phyloP scores from a whole-genome alignment of 164 flowering plant genomes.

The Taxillus chinensis region DNA sequence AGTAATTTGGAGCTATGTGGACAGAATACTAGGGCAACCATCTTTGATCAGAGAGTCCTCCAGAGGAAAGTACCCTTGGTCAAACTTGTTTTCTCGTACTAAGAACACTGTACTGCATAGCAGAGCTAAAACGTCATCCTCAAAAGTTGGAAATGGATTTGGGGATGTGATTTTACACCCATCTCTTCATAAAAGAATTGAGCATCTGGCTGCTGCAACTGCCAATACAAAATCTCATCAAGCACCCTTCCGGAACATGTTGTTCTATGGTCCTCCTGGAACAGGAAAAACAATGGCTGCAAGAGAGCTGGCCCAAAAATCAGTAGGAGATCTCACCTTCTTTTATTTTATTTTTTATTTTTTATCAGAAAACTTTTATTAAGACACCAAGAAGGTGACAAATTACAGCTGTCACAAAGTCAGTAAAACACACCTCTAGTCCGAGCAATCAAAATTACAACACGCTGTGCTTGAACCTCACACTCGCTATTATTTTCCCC shows the following conservation, averaged over 20 bases:
- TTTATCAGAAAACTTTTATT: too few species aligned
- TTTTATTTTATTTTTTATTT: not conserved
- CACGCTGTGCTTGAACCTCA: not conserved
- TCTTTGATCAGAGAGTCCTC: constrained; percentile 96
- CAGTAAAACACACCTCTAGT: too few species aligned
- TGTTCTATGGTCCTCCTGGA: constrained; percentile 98
- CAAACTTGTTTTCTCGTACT: constrained; percentile 57
- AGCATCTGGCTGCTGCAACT: constrained; percentile 85
- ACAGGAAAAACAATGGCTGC: constrained; percentile 99
- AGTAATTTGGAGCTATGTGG: constrained; percentile 90
- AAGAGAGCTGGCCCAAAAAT: constrained; percentile 83
- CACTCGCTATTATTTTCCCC: not conserved
- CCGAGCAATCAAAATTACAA: too few species aligned
- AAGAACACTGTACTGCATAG: constrained; percentile 32
- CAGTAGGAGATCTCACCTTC: constrained; percentile 41
- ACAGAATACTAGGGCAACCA: constrained; percentile 95
- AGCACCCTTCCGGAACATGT: constrained; percentile 95
- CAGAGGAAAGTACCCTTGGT: constrained; percentile 92
- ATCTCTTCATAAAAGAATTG: constrained; percentile 69
- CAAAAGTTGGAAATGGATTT: constrained; percentile 55
- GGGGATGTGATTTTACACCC: constrained; percentile 86
- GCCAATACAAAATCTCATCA: constrained; percentile 90
- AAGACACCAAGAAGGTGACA: too few species aligned
- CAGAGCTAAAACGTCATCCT: constrained; percentile 21
- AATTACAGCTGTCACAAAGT: too few species aligned